Evolutionary conservation across 441 rosid genomes (phyloP).

Genomic region (Erodium texanum): DNA sequence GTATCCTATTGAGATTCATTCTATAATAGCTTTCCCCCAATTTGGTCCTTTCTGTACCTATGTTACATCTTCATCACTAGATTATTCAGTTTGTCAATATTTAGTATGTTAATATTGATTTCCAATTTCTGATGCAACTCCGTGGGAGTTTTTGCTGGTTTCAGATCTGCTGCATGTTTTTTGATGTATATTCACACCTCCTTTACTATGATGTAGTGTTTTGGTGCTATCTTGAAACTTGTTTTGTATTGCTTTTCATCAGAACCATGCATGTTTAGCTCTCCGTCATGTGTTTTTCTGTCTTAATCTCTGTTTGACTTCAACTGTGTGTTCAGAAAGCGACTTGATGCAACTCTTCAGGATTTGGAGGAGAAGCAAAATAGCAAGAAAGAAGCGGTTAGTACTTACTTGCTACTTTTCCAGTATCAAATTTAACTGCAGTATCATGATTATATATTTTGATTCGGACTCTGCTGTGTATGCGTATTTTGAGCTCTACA

Average conservation of each 20-base stretch:
- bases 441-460: not conserved
- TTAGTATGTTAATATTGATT: not conserved
- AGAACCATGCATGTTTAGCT: not conserved
- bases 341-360: conserved; percentile 73
- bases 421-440: not conserved
- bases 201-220: not conserved
- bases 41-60: not conserved
- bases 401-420: conserved; percentile 18
- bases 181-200: not conserved
- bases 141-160: not conserved
- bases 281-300: not conserved
- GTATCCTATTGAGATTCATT: not conserved
- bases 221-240: not conserved
- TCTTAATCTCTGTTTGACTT: not conserved
- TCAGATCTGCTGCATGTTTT: not conserved
- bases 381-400: conserved; percentile 82
- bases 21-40: not conserved
- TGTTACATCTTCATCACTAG: not conserved
- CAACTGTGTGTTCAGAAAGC: conserved; percentile 41
- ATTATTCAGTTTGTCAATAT: not conserved
- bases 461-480: not conserved
- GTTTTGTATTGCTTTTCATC: not conserved
- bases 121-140: not conserved
- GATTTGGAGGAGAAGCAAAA: conserved; percentile 86
- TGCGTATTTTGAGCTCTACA: not conserved